Conservation (phyloP, 257 asterid genomes). For the Solanum clarkiae region DNA sequence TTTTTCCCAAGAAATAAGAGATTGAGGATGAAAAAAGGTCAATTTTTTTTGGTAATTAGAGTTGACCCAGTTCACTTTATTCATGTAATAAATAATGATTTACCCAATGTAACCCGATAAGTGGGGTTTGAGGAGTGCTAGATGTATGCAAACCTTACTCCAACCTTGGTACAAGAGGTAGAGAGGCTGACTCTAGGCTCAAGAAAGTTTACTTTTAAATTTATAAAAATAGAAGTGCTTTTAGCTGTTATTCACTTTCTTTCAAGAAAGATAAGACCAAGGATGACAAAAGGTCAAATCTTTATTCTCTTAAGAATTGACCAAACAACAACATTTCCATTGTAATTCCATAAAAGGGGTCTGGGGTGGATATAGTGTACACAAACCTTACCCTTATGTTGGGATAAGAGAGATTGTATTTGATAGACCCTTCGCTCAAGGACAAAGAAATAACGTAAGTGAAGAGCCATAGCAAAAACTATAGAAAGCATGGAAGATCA, state of each 20-base stretch:
- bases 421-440: background rate
- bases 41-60: background rate
- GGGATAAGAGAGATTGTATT: background rate
- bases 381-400: background rate
- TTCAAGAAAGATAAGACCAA: conserved; percentile 32
- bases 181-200: background rate
- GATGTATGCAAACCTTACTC: background rate
- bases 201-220: background rate
- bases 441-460: background rate
- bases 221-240: background rate
- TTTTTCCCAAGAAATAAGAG: conserved; percentile 15
- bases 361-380: background rate
- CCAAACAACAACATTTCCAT: background rate
- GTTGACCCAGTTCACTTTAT: background rate
- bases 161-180: too few relatives aligned
- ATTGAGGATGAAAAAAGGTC: conserved; percentile 69
- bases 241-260: background rate
- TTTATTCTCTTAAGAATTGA: background rate
- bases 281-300: conserved; percentile 52
- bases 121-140: background rate
- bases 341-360: background rate
- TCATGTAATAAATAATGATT: background rate
- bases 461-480: background rate
- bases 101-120: background rate
- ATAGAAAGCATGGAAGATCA: background rate